A percentile compares a stretch with the other conserved stretches of the same genome.
Evolutionary conservation across 1,139 yeast species (phyloP).

Genomic region (Torulaspora pretoriensis): DNA sequence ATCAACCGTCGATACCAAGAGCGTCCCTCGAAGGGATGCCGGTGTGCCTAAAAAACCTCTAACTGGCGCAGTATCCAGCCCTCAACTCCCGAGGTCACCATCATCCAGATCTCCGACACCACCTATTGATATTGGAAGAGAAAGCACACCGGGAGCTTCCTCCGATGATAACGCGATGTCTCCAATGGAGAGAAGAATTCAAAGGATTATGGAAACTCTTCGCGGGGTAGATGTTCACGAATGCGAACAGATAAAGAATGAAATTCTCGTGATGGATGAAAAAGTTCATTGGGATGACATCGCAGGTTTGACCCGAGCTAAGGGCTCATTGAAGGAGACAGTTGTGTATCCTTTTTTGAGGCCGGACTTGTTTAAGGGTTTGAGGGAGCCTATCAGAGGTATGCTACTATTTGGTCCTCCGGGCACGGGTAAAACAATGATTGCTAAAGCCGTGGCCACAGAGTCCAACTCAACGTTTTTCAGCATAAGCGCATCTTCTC

Average conservation of each 20-base stretch:
- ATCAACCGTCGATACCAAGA: not conserved
- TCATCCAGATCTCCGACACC: conserved; percentile 8
- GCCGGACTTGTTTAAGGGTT: conserved; percentile 58
- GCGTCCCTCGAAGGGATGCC: not conserved
- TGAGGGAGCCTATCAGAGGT: conserved; percentile 61
- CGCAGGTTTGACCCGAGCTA: conserved; percentile 55
- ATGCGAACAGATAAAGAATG: conserved; percentile 42
- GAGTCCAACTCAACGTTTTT: conserved; percentile 63
- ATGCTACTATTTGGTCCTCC: conserved; percentile 64
- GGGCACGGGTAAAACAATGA: conserved; percentile 49
- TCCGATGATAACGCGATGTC: conserved; percentile 9
- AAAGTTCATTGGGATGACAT: conserved; percentile 62
- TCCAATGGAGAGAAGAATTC: conserved; percentile 15
- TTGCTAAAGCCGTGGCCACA: conserved; percentile 64
- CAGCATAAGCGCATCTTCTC: conserved; percentile 57
- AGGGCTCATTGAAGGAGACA: conserved; percentile 57
- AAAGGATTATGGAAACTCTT: conserved; percentile 9
- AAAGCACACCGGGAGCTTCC: conserved; percentile 1
- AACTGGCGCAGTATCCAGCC: conserved; percentile 2
- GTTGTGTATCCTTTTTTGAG: conserved; percentile 63
- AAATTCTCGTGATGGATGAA: conserved; percentile 55
- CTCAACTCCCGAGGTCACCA: conserved; percentile 2
- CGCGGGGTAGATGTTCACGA: conserved; percentile 45
- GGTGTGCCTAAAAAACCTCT: conserved; percentile 3
- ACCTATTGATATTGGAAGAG: conserved; percentile 2